Evolutionary conservation across 2,329 filamentous ascomycete species (phyloP).

Genomic region (Trematosphaeria pertusa): DNA sequence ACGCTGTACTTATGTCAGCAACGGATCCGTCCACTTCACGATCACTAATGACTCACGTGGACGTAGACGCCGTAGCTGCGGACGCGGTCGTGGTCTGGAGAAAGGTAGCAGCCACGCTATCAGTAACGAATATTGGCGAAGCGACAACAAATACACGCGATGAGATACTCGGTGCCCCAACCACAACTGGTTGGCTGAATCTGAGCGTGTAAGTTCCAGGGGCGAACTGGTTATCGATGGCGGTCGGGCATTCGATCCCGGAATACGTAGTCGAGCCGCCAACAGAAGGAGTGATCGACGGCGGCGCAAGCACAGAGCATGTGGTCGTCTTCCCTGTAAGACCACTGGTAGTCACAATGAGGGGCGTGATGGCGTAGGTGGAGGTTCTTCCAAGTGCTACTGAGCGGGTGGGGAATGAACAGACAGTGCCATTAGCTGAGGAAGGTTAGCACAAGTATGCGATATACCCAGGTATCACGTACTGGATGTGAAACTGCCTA

Average conservation of each 20-base stretch:
- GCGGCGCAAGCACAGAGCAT: slow-evolving; percentile 17
- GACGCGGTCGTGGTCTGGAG: slow-evolving; percentile 11
- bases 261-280: slow-evolving; percentile 22
- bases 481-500: slow-evolving; percentile 20
- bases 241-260: slow-evolving; percentile 20
- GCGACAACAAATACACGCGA: slow-evolving; percentile 21
- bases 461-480: not conserved
- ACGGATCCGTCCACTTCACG: too few species aligned
- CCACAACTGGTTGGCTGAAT: slow-evolving; percentile 20
- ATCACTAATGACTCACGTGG: slow-evolving; percentile 11
- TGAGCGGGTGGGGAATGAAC: slow-evolving; percentile 25
- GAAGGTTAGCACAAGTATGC: too few species aligned
- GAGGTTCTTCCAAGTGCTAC: slow-evolving; percentile 17
- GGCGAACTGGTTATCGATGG: slow-evolving; percentile 19
- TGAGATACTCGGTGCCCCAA: slow-evolving; percentile 16
- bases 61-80: slow-evolving; percentile 4
- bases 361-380: slow-evolving; percentile 23
- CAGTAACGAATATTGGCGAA: slow-evolving; percentile 17
- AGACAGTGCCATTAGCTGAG: slow-evolving; percentile 17
- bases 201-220: slow-evolving; percentile 24
- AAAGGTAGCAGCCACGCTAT: slow-evolving; percentile 10
- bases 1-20: slow-evolving; percentile 5
- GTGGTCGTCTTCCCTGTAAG: slow-evolving; percentile 16
- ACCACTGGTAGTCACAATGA: slow-evolving; percentile 19
- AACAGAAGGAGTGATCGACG: slow-evolving; percentile 17